Evolutionary conservation across 192 early-diverging fungal genomes (phyloP), one percentile per base, ranked within the genome.

Genomic region (Globomyces pollinis-pini): DNA sequence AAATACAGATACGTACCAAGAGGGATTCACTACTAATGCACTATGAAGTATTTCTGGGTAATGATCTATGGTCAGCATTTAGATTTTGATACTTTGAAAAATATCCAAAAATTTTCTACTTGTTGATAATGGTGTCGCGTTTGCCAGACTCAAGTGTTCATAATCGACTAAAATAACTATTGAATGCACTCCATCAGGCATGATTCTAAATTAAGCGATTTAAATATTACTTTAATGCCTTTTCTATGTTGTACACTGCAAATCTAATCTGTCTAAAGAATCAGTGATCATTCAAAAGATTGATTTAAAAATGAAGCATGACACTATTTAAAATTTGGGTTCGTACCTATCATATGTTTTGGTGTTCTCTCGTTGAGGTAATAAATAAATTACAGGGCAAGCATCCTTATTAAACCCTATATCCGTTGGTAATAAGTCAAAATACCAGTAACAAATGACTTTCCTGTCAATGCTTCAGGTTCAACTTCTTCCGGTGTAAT

Each of bases 31-130:
- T 34, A 93, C 75, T 34, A 74, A 85, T 0, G 77, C 79, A 28
- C 74, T 71, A 41, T 84, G 82, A 38, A 91, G 68, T 51, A 87
- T 76, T 73, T 97, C 94, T 4, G 92, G 92, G 56, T 94, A 97
- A 74, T 97, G 94, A 50, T 81, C n/a, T n/a, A n/a, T n/a, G n/a
- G n/a, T n/a, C n/a, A n/a, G n/a, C n/a, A n/a, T n/a, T n/a, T n/a
- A n/a, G n/a, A n/a, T n/a, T n/a, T n/a, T n/a, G n/a, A n/a, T n/a
- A n/a, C n/a, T 84, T 31, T 83, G 80, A 21, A 97, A 69, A 18
- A 89, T 82, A 38, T 89, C 65, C 50, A 94, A 70, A 57, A 93
- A 91, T 20, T 67, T 54, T 26, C 63, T 56, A 2, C 68, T 47
- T 12, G 73, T 62, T 16, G 50, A 59, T 9, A 71, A 38, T n/a